Percentiles rank a stretch among this genome's conserved stretches.
Conservation (phyloP, 805 yeast species). For the Starmerella sirachaensis region DNA sequence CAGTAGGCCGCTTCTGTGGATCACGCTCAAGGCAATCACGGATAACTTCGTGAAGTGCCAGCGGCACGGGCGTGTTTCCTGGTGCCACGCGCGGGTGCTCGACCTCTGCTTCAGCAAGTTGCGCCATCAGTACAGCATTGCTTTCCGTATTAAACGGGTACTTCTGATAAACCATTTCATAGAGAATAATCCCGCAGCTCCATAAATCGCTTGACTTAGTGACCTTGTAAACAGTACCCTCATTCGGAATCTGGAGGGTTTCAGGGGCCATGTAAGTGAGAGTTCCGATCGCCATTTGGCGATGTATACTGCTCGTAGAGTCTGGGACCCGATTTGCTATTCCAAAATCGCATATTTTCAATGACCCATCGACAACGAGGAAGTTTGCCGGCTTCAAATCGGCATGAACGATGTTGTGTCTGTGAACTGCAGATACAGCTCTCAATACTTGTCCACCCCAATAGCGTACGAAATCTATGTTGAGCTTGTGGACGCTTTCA, state of each 20-base stretch:
- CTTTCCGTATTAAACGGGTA: constrained; percentile 61
- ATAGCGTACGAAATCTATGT: constrained; percentile 71
- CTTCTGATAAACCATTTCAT: constrained; percentile 87
- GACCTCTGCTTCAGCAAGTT: constrained; percentile 52
- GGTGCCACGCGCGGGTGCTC: constrained; percentile 51
- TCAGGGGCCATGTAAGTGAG: constrained; percentile 99
- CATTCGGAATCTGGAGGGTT: constrained; percentile 36
- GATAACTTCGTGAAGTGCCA: constrained; percentile 57
- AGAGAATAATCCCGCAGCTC: constrained; percentile 94
- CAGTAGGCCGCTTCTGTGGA: constrained; percentile 55
- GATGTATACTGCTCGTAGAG: constrained; percentile 75
- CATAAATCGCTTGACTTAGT: constrained; percentile 94
- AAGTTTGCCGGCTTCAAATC: constrained; percentile 95
- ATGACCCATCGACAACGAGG: constrained; percentile 64
- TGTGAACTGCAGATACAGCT: constrained; percentile 80
- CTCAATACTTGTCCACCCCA: constrained; percentile 74
- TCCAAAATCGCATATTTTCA: constrained; percentile 91
- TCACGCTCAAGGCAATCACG: constrained; percentile 59
- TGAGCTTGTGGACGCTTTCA: constrained; percentile 36
- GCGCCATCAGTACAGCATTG: constrained; percentile 42
- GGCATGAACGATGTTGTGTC: constrained; percentile 77
- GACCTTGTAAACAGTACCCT: constrained; percentile 45
- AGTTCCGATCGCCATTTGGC: constrained; percentile 88
- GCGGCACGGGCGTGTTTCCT: constrained; percentile 54
- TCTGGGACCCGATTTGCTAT: constrained; percentile 83